A percentile compares a stretch with the other conserved stretches of the same genome.
These are phyloP conservation scores for Calonectria multiphialidica DNA, from an alignment of 2,329 filamentous ascomycete genomes.

Conservation along the genomic window DNA sequence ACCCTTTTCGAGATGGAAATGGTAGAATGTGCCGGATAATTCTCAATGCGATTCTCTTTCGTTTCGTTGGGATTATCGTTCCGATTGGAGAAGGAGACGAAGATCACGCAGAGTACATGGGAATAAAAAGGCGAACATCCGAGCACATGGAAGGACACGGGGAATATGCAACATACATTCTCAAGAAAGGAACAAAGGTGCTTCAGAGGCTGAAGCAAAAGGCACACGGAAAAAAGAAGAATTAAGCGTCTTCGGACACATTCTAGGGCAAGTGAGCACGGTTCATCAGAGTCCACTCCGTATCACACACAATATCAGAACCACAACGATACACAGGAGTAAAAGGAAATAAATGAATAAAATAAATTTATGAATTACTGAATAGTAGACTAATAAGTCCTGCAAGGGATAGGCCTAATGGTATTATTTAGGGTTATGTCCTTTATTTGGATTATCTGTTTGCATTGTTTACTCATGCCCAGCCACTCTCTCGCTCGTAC, in stretches of 20 bases:
- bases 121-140: conserved; percentile 40
- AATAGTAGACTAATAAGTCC: too few relatives aligned
- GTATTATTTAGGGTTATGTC: too few relatives aligned
- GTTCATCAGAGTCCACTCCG: too few relatives aligned
- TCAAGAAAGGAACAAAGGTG: conserved; percentile 24
- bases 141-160: conserved; percentile 42
- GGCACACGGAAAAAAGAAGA: background rate
- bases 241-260: background rate
- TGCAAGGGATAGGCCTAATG: too few relatives aligned
- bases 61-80: conserved; percentile 41
- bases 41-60: conserved; percentile 50
- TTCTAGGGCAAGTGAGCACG: too few relatives aligned
- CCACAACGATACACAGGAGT: too few relatives aligned
- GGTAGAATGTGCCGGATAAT: conserved; percentile 52
- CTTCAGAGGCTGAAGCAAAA: background rate
- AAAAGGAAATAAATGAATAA: too few relatives aligned
- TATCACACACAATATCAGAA: too few relatives aligned
- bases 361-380: too few relatives aligned
- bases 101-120: conserved; percentile 35
- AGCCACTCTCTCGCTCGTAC: background rate
- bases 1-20: conserved; percentile 56
- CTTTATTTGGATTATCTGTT: background rate
- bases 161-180: conserved; percentile 42
- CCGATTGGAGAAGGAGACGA: conserved; percentile 36
- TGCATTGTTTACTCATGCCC: background rate